These are phyloP conservation scores for Erythrobasidium hasegawianum DNA, from an alignment of 1,284 basidiomycete genomes.

Conservation along the genomic window DNA sequence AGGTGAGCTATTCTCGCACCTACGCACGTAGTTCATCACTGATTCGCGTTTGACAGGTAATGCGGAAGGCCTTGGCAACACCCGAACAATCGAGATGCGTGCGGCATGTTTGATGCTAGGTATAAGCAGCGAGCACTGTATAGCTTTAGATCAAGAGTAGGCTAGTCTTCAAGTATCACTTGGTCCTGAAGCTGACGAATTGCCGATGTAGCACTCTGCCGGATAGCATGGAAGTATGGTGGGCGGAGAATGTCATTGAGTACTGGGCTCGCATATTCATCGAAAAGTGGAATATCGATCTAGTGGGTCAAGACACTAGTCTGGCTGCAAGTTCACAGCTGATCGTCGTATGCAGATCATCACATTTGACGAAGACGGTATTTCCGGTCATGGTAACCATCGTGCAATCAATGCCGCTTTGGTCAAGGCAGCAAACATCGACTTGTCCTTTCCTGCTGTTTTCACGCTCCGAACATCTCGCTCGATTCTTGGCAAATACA, in stretches of 20 bases:
- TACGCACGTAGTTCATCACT: no score
- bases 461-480: slow-evolving; percentile 43
- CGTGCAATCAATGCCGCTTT: slow-evolving; percentile 59
- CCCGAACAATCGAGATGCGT: slow-evolving; percentile 63
- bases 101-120: slow-evolving; percentile 69
- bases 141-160: slow-evolving; percentile 68
- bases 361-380: slow-evolving; percentile 78
- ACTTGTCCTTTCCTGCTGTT: slow-evolving; percentile 7
- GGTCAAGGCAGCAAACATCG: slow-evolving; percentile 17
- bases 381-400: slow-evolving; percentile 89
- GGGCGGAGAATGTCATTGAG: slow-evolving; percentile 64
- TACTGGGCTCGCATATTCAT: slow-evolving; percentile 62
- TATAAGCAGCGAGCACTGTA: slow-evolving; percentile 58
- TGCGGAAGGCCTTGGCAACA: slow-evolving; percentile 70
- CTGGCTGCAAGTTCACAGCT: slow-evolving; percentile 7
- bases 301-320: slow-evolving; percentile 54
- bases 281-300: slow-evolving; percentile 59
- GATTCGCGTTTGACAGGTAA: slow-evolving; percentile 54
- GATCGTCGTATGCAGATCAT: slow-evolving; percentile 61
- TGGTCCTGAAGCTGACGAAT: no score
- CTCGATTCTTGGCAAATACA: slow-evolving; percentile 61
- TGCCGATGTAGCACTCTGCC: slow-evolving; percentile 63
- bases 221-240: slow-evolving; percentile 68
- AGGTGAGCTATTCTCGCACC: slow-evolving; percentile 47
- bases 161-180: no score